Evolutionary conservation across 306 rosid genomes (phyloP), one percentile per base, ranked within the genome.

Genomic region (Cicer yamashitae): DNA sequence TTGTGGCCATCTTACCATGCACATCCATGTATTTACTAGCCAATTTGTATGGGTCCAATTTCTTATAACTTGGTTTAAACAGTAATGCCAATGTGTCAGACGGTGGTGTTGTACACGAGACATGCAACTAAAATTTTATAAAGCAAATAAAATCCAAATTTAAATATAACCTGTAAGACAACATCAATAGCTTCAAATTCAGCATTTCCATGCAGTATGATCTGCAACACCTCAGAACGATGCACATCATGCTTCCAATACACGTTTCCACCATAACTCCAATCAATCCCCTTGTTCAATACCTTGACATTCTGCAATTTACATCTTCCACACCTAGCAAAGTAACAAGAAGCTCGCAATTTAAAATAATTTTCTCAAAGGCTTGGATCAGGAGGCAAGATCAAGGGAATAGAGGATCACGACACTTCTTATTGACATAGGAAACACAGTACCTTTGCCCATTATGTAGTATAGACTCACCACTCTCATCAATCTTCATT

Each of bases 301-400:
- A 94, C 91, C 82, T 86, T 89, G 54, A 94, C 96, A 79, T 94
- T 88, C 80, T 89, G 88, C 67, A 94, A 75, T 86, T 84, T 94
- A 89, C 99, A 94, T 82, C 93, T 94, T 86, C 93, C 96, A 82
- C 93, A 94, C 89, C 99, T 94, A 72, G 67, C 69, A 82, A 68
- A 75, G 82, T 68, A 73, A 76, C 69, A 81, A 71, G 75, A 60
- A 66, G 67, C 64, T 66, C 13, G 50, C 44, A 64, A 84, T 68
- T 77, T 71, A 22, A 44, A 48, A 60, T 70, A 37, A 54, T 63
- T 59, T 60, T 52, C 47, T 66, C 3, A 1, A 7, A 25, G 47
- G 57, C 10, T 30, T 14, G 59, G 15, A 38, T 63, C 47, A 53
- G 34, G 66, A 47, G 51, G 75, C 15, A 40, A 67, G 50, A 25